Percentiles rank a stretch among this genome's conserved stretches.
Conservation (phyloP, 2,329 filamentous ascomycete species). For the Stagonosporopsis cucurbitacearum region DNA sequence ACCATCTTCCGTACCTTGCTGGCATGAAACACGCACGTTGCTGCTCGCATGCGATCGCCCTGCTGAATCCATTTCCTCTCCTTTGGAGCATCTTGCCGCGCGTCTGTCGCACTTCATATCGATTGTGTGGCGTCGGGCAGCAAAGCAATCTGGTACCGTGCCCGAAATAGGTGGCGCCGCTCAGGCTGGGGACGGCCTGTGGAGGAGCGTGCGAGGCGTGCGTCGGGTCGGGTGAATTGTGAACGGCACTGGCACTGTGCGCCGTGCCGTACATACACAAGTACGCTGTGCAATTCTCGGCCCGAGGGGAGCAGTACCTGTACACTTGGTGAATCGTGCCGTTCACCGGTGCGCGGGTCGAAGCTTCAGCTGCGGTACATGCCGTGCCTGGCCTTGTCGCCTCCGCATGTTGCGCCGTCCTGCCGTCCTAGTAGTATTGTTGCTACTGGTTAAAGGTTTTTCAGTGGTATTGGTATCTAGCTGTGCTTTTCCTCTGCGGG, state of each 20-base stretch:
- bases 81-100: slow-evolving; percentile 1
- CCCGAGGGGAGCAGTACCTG: not conserved
- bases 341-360: not conserved
- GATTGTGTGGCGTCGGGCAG: slow-evolving; percentile 6
- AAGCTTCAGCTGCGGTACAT: not conserved
- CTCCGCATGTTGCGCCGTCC: not conserved
- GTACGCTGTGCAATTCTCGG: not conserved
- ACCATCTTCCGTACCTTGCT: slow-evolving; percentile 1
- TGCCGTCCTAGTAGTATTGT: not conserved
- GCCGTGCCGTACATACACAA: too few species aligned
- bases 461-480: not conserved
- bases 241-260: not conserved
- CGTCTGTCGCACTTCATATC: slow-evolving; percentile 3
- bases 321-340: not conserved
- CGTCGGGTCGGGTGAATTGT: slow-evolving; percentile 1
- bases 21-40: not conserved
- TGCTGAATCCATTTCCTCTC: not conserved
- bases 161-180: slow-evolving; percentile 13
- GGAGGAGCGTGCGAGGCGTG: slow-evolving; percentile 4
- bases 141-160: not conserved
- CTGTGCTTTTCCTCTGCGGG: too few species aligned
- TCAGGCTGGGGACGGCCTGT: slow-evolving; percentile 4
- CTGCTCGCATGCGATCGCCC: slow-evolving; percentile 12
- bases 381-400: not conserved
- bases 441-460: not conserved